Evolutionary conservation across 768 basidiomycete species (phyloP), one percentile per base, ranked within the genome.

Genomic region (Amanita inopinata): DNA sequence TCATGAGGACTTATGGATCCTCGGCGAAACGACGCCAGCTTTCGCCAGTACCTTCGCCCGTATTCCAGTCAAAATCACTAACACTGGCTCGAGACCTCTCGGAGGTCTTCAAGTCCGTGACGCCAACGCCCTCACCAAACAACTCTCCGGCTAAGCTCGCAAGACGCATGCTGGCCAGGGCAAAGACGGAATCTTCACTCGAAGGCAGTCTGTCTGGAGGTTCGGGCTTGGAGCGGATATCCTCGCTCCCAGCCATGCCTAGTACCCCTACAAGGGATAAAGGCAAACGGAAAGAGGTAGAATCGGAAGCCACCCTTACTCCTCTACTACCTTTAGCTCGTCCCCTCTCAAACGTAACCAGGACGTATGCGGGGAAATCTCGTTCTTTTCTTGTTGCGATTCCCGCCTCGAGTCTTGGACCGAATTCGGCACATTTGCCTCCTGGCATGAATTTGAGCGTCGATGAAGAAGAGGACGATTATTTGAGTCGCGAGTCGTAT

Each of bases 321-420:
- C 17, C 58, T 48, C 38, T 57, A 51, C 2, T 51, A 38, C 55
- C 51, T 38, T 54, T 54, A 36, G 53, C 56, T 18, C 45, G 53
- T n/a, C 54, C 61, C 5, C 49, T 60, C 33, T 44, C 56, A 20
- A 58, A 64, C 11, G 64, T 67, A 33, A 67, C 76, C 2, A 71
- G 74, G 30, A 89, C 85, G 2, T 89, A 89, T 52, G 79, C 81
- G 2, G 83, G 83, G 17, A 69, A 69, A 46, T 83, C 81, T 17
- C 83, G 86, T n/a, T 88, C 86, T 3, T 89, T 85, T 60, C 73
- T 89, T 11, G 71, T 84, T 7, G 62, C 76, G 12, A 58, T 87
- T 7, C 75, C 80, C 8, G 57, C 57, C 14, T 54, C 50, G 49
- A 58, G 37, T 53, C 48, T 60, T 38, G 43, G 53, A 30, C 17